A percentile compares a stretch with the other conserved stretches of the same genome.
phyloP scores from a whole-genome alignment of 306 rosid genomes.

The Hippophae rhamnoides region DNA sequence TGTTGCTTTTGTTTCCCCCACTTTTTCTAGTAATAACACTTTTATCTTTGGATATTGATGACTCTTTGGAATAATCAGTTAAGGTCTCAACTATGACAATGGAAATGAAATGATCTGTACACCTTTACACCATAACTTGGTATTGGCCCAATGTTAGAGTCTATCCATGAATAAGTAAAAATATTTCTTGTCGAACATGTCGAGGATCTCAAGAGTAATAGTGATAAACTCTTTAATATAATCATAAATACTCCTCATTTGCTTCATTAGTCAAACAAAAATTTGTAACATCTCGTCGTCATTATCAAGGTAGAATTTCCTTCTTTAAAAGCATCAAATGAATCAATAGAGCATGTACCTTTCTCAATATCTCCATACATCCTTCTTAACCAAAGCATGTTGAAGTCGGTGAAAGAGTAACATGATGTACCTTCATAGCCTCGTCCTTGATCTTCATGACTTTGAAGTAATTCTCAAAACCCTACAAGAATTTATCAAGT shows the following conservation, averaged over 20 bases:
- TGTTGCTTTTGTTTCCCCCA: too few species aligned
- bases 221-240: background rate
- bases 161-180: too few species aligned
- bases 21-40: too few species aligned
- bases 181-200: background rate
- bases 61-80: too few species aligned
- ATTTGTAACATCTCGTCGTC: too few species aligned
- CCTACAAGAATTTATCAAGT: too few species aligned
- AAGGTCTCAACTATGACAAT: background rate
- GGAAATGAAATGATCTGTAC: background rate
- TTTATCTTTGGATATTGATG: background rate
- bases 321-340: background rate
- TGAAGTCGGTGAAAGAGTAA: too few species aligned
- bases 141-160: background rate
- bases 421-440: too few species aligned
- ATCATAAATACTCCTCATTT: background rate
- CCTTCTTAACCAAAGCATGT: too few species aligned
- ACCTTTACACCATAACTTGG: background rate
- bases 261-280: too few species aligned
- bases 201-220: background rate
- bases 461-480: too few species aligned
- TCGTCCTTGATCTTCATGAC: too few species aligned
- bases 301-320: background rate
- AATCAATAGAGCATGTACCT: background rate
- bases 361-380: background rate